Percentiles rank a stretch among this genome's conserved stretches.
These are phyloP conservation scores for Isochrysis galbana DNA, from an alignment of 78 protist genomes.

Conservation along the genomic window DNA sequence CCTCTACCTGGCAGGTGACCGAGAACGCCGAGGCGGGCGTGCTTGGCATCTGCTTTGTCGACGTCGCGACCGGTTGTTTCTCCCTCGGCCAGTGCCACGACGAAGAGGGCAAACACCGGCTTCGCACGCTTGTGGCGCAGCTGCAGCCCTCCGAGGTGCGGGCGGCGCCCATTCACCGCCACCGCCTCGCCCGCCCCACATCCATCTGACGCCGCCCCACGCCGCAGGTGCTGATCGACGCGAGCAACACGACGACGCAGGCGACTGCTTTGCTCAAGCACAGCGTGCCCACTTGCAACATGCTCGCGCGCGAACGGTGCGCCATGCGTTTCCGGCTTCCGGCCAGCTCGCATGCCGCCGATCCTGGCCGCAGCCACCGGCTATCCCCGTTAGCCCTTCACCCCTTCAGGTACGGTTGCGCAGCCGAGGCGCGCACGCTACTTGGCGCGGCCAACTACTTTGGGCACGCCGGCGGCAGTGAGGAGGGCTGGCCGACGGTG, in stretches of 20 bases:
- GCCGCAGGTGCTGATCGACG: too few relatives aligned
- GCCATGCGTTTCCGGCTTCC: too few relatives aligned
- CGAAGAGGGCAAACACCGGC: background rate
- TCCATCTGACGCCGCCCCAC: too few relatives aligned
- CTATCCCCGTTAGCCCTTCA: too few relatives aligned
- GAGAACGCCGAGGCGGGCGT: background rate
- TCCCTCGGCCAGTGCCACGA: slow-evolving; percentile 13
- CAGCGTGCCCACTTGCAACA: background rate
- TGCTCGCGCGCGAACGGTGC: background rate
- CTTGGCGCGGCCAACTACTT: background rate
- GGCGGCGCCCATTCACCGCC: too few relatives aligned
- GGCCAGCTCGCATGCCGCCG: too few relatives aligned
- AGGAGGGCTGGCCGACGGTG: background rate
- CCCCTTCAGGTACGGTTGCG: background rate
- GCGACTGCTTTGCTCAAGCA: background rate
- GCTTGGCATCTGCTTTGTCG: slow-evolving; percentile 45
- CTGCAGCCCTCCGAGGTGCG: slow-evolving; percentile 5
- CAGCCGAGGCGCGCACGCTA: background rate
- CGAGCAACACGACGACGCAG: too few relatives aligned
- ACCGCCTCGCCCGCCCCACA: too few relatives aligned
- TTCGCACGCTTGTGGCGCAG: slow-evolving; percentile 45
- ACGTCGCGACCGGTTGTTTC: background rate
- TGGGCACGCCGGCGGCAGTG: background rate
- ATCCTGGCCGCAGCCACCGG: too few relatives aligned
- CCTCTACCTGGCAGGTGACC: too few relatives aligned